Percentiles rank a stretch among this genome's conserved stretches.
phyloP scores from a whole-genome alignment of 2,329 filamentous ascomycete species.

The Ceratocystis harringtonii region DNA sequence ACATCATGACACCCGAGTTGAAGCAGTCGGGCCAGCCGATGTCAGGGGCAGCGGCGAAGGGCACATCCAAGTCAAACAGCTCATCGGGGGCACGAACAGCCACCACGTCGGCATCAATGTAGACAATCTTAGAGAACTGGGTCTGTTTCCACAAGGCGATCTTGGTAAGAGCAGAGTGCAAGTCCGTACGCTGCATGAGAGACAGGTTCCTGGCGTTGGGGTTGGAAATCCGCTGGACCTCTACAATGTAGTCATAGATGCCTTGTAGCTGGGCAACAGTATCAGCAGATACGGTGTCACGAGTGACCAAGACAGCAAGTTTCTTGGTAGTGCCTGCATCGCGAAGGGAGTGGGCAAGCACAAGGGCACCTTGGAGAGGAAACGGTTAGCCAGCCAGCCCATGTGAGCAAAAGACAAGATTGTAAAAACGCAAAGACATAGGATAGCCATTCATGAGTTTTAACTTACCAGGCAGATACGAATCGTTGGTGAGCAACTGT shows the following conservation, averaged over 20 bases:
- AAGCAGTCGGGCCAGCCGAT: slow-evolving; percentile 97
- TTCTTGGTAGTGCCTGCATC: slow-evolving; percentile 80
- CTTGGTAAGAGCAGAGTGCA: slow-evolving; percentile 91
- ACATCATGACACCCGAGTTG: slow-evolving; percentile 93
- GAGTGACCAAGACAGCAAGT: slow-evolving; percentile 69
- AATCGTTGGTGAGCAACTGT: slow-evolving; percentile 64
- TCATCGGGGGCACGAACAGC: slow-evolving; percentile 82
- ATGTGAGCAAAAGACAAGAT: not conserved
- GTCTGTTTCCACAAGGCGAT: slow-evolving; percentile 85
- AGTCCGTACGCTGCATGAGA: slow-evolving; percentile 80
- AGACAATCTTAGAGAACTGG: slow-evolving; percentile 84
- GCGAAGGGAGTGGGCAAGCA: slow-evolving; percentile 84
- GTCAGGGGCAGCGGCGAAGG: slow-evolving; percentile 66
- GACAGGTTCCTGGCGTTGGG: slow-evolving; percentile 65
- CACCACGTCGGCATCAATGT: slow-evolving; percentile 89
- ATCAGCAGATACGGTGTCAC: slow-evolving; percentile 59
- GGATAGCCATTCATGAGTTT: slow-evolving; percentile 12
- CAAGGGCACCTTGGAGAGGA: slow-evolving; percentile 57
- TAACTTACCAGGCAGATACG: slow-evolving; percentile 70
- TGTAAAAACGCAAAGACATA: too few relatives aligned
- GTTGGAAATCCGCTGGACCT: slow-evolving; percentile 67
- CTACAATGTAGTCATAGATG: slow-evolving; percentile 78
- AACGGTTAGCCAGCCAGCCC: not conserved
- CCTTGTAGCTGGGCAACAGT: slow-evolving; percentile 70
- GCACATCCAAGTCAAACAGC: slow-evolving; percentile 53